Evolutionary conservation across 495 filamentous ascomycete species (phyloP).

Genomic region (Neurospora sp.): DNA sequence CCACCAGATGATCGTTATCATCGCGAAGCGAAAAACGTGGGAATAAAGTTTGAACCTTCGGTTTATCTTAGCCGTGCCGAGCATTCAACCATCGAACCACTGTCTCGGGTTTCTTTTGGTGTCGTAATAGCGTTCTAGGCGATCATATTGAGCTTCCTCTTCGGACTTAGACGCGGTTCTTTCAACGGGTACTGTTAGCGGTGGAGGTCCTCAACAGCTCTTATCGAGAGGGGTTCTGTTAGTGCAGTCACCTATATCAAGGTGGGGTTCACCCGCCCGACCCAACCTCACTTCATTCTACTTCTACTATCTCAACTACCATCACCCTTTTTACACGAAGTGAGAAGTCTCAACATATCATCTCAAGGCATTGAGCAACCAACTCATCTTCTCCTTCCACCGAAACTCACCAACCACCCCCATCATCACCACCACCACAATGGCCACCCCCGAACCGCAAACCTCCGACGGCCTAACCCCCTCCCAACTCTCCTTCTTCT

Average conservation of each 20-base stretch:
- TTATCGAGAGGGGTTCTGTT: background rate
- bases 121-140: background rate
- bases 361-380: background rate
- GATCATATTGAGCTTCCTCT: background rate
- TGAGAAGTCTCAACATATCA: background rate
- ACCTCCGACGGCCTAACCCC: constrained; percentile 48
- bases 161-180: background rate
- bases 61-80: background rate
- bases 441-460: background rate
- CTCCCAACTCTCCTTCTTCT: constrained; percentile 61
- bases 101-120: background rate
- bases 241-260: background rate
- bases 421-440: background rate
- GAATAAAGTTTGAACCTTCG: background rate
- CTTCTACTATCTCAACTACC: background rate
- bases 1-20: background rate
- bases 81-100: background rate
- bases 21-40: background rate
- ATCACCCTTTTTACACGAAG: background rate
- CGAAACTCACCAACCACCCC: background rate
- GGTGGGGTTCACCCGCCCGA: background rate
- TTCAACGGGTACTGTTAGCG: background rate
- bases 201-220: background rate
- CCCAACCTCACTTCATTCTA: background rate
- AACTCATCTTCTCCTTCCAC: background rate